Base-by-base conservation (phyloP, 352 stramenopile species). In the Blastocystis sp. region DNA sequence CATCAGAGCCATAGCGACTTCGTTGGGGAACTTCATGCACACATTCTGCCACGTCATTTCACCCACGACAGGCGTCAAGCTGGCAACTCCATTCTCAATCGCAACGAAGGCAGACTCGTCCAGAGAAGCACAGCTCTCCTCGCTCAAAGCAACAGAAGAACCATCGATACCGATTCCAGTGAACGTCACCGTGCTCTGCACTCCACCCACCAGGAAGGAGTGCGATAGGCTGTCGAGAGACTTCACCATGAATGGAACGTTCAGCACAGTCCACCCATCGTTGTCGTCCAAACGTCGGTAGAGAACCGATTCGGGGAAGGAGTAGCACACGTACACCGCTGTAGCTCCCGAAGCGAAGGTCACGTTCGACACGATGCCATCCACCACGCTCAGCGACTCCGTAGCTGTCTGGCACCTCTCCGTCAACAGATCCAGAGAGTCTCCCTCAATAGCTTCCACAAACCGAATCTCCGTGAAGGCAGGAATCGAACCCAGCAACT, bases 1-100 rank as follows among this genome's bases (percentile, higher is more conserved):
- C 73, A 50, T 39, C 73, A 53, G n/a, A 1, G 18, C 50, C 11
- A 47, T 11, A 34, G 26, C 16, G 20, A 24, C 8, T 37, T 85
- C 73, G 73, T 85, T 85, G 34, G 73, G 73, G 73, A 85, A 85
- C 50, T 69, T 24, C 73, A 85, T 65, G 56, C 73, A 85, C 73
- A 85, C 47, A 37, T 39, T 73, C 50, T 59, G 50, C 20, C 50
- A 13, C n/a, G n/a, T 18, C 53, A 54, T 37, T 55, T 85, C 73
- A 30, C 50, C 50, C 50, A 45, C 30, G 3, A 30, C 50, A 9
- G 73, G 73, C 13, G 53, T 66, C 50, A 85, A 34, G 8, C 20
- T 47, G 13, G 26, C 73, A 8, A 4, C 16, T 37, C 24, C 53
- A 16, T 39, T 26, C 34, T 47, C 73, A 11, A 85, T 45, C 24